A percentile compares a stretch with the other conserved stretches of the same genome.
Conservation (phyloP, 768 basidiomycete species). For the Holtermannia corniformis region DNA sequence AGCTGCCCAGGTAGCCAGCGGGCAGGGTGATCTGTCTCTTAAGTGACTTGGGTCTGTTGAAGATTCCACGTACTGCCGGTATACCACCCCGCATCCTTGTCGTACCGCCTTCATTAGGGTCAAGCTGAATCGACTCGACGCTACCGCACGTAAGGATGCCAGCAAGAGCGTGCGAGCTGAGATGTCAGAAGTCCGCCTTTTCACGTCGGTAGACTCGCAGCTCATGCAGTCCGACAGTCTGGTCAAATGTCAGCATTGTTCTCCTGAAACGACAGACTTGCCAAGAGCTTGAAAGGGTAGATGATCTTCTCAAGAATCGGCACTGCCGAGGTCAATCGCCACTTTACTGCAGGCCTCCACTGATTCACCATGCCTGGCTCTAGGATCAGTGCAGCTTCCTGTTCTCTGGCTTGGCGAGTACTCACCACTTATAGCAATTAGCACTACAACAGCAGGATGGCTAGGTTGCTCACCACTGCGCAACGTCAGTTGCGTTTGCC, state of each 20-base stretch:
- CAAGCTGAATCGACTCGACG: constrained; percentile 34
- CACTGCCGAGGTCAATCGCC: constrained; percentile 15
- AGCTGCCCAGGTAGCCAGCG: constrained; percentile 41
- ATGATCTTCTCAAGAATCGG: constrained; percentile 33
- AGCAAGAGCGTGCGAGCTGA: constrained; percentile 38
- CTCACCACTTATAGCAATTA: neutral
- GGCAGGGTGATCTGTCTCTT: constrained; percentile 31
- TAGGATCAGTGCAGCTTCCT: neutral
- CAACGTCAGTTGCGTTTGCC: constrained; percentile 2
- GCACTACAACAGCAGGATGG: neutral
- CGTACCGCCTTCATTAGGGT: constrained; percentile 40
- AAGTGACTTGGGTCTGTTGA: too few relatives aligned
- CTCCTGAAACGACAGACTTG: constrained; percentile 5
- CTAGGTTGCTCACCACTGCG: constrained; percentile 12
- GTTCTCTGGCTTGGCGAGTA: constrained; percentile 6
- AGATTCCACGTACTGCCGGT: constrained; percentile 26
- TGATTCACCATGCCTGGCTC: neutral
- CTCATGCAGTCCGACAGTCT: constrained; percentile 39
- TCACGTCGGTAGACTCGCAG: constrained; percentile 15
- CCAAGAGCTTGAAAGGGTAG: constrained; percentile 42
- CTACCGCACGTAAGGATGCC: constrained; percentile 29
- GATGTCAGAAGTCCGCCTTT: neutral
- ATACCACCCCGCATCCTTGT: constrained; percentile 42
- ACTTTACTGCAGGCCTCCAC: neutral
- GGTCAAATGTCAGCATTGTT: neutral